Percentiles rank a stretch among this genome's conserved stretches.
Evolutionary conservation across 305 asterid genomes (phyloP).

Genomic region (Striga hermonthica): DNA sequence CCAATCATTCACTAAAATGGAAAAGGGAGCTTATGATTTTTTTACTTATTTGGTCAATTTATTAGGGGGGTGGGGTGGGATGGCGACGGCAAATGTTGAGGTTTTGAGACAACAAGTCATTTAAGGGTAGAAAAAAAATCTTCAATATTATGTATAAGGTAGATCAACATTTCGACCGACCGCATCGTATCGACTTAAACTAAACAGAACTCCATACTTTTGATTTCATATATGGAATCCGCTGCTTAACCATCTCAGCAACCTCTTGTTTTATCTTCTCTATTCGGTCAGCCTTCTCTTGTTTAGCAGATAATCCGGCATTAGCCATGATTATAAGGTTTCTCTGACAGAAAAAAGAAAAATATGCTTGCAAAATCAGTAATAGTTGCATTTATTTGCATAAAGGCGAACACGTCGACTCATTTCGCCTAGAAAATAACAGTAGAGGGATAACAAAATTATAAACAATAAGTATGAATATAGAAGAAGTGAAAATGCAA

Average conservation of each 20-base stretch:
- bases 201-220: conserved; percentile 35
- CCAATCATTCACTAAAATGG: conserved; percentile 26
- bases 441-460: no score
- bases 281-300: conserved; percentile 47
- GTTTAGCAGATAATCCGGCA: conserved; percentile 45
- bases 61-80: neutral
- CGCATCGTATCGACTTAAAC: conserved; percentile 23
- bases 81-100: neutral
- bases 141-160: neutral
- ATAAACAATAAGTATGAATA: no score
- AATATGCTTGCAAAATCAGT: no score
- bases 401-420: no score
- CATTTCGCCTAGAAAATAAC: no score
- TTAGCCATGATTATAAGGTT: conserved; percentile 46
- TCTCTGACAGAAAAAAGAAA: conserved; percentile 38
- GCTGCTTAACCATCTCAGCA: conserved; percentile 46
- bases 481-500: neutral
- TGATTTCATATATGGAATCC: conserved; percentile 36
- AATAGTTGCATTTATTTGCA: no score
- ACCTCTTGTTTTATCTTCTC: conserved; percentile 52
- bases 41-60: no score
- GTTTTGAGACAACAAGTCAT: conserved; percentile 8
- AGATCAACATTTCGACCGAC: conserved; percentile 17
- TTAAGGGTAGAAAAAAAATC: neutral
- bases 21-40: neutral